Base-by-base conservation (phyloP, 805 yeast genomes). In the Starmerella kuoi region DNA sequence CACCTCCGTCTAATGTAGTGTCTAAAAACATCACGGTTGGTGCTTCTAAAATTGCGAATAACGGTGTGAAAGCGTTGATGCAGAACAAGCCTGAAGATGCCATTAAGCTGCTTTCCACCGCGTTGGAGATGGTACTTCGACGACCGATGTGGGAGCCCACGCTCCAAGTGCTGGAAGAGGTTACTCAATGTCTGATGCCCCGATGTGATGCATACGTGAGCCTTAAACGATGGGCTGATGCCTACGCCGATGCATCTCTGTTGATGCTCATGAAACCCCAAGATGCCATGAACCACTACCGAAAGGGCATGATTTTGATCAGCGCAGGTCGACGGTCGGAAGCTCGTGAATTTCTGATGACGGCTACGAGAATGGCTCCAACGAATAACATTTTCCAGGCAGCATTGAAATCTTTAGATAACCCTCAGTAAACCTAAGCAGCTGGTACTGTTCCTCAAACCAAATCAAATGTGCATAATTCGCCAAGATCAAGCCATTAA, bases 101-200 rank as follows among this genome's bases (percentile, higher is more conserved):
- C 7, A 51, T 60, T 21, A 55, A 56, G 45, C 43, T 56, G 42
- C 55, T 61, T 40, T 45, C 57, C 15, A 51, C 64, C 31, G 69
- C 70, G 5, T 50, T 66, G 19, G 66, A 61, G 25, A 55, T 62
- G 58, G 67, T 65, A 15, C 50, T 59, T 31, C 54, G 60, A 31
- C 58, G 70, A 34, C 61, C 67, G 8, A 52, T 57, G 17, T 66
- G 67, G 64, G 70, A 66, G 48, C 50, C 64, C 17, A 52, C 61
- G 7, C 52, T 47, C 34, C 46, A 48, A 26, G 51, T 57, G 26
- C 47, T 63, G 22, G 63, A 60, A 25, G 69, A 66, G 45, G 51
- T 61, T 25, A 40, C 57, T 26, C 41, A 41, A 31, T 40, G 59
- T 37, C 47, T 64, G 38, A 58, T 54, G 26, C 58, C 59, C 27